Conservation (phyloP, 495 filamentous ascomycete genomes). For the Aspergillus indologenus region DNA sequence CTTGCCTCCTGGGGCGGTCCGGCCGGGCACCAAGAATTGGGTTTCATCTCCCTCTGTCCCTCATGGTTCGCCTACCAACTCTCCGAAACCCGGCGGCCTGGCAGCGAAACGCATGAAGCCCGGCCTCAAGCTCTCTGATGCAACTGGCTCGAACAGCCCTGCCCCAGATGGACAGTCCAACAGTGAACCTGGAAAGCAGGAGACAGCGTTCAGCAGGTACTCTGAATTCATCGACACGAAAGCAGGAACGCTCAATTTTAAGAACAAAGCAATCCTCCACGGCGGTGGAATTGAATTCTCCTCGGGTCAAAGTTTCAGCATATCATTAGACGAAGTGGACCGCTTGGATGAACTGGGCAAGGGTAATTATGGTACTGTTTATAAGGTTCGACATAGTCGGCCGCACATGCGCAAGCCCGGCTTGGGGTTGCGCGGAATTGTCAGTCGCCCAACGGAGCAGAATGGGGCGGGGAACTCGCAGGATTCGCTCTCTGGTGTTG, state of each 20-base stretch:
- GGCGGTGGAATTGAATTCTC: conserved; percentile 89
- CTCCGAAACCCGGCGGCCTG: conserved; percentile 50
- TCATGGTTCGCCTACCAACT: conserved; percentile 22
- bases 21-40: conserved; percentile 48
- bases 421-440: conserved; percentile 65
- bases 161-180: conserved; percentile 18
- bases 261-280: conserved; percentile 86
- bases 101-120: conserved; percentile 52
- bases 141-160: conserved; percentile 32
- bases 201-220: conserved; percentile 84
- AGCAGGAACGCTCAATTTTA: conserved; percentile 87
- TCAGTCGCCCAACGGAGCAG: conserved; percentile 34
- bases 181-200: conserved; percentile 28
- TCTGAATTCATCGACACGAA: conserved; percentile 88
- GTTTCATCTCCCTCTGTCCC: conserved; percentile 48
- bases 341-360: conserved; percentile 94
- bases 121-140: conserved; percentile 51
- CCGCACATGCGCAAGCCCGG: conserved; percentile 77
- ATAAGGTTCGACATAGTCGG: conserved; percentile 86
- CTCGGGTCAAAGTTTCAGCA: conserved; percentile 82
- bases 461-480: conserved; percentile 21
- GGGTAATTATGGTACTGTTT: conserved; percentile 97
- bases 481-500: conserved; percentile 57
- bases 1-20: conserved; percentile 31
- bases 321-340: conserved; percentile 94